These are phyloP conservation scores for Stephanodiscus triporus DNA, from an alignment of 108 stramenopile species.

Conservation along the genomic window DNA sequence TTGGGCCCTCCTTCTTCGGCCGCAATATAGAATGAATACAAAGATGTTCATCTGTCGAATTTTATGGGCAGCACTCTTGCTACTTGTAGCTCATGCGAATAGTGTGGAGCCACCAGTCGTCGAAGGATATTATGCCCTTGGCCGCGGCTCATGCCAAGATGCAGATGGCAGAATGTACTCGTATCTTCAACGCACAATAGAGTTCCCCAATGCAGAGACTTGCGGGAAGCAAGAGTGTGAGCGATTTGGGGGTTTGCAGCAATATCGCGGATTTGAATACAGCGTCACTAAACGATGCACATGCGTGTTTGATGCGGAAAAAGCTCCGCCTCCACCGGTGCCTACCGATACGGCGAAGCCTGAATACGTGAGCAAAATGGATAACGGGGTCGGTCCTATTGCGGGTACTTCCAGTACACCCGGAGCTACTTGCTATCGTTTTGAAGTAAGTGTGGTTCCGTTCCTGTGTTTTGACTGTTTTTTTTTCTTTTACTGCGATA, in stretches of 20 bases:
- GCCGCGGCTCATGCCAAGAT: constrained; percentile 40
- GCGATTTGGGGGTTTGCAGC: constrained; percentile 19
- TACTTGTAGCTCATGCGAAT: not conserved
- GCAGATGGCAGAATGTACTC: constrained; percentile 32
- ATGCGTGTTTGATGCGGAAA: constrained; percentile 41
- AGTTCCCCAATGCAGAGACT: constrained; percentile 33
- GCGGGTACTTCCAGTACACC: constrained; percentile 29
- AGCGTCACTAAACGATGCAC: constrained; percentile 44
- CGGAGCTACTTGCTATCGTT: constrained; percentile 30
- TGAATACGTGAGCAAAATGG: constrained; percentile 29
- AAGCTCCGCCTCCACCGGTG: constrained; percentile 30
- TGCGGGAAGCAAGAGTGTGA: constrained; percentile 36
- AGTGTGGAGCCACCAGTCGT: constrained; percentile 1
- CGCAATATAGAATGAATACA: too few relatives aligned
- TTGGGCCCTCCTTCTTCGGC: too few relatives aligned
- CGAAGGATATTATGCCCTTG: constrained; percentile 31
- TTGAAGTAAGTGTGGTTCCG: not conserved
- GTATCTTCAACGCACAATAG: constrained; percentile 36
- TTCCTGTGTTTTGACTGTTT: not conserved
- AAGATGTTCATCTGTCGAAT: too few relatives aligned
- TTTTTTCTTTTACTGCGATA: too few relatives aligned
- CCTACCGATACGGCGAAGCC: constrained; percentile 15
- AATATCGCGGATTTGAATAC: constrained; percentile 46
- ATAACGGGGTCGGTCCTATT: constrained; percentile 24
- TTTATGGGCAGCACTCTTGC: not conserved